A percentile compares a stretch with the other conserved stretches of the same genome.
Evolutionary conservation across 768 basidiomycete species (phyloP).

Genomic region (Leucogyrophana mollusca): DNA sequence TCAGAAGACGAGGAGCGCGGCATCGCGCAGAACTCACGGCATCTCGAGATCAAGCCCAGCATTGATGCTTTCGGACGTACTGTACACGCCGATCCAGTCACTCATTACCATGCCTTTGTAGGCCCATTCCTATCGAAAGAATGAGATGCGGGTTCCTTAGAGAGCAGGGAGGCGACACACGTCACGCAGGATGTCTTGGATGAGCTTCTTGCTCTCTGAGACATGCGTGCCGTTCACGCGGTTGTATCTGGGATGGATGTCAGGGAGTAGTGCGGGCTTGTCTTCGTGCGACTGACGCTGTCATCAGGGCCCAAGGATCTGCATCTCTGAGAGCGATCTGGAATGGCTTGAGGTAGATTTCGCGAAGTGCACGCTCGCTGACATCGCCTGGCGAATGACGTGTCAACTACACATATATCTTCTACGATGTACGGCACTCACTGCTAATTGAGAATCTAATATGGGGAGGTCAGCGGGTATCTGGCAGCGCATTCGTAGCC

Average conservation of each 20-base stretch:
- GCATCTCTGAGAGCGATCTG: slow-evolving; percentile 56
- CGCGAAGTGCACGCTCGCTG: slow-evolving; percentile 58
- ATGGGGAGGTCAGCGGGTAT: slow-evolving; percentile 8
- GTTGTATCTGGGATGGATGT: slow-evolving; percentile 47
- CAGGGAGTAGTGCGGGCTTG: slow-evolving; percentile 11
- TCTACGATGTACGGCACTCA: slow-evolving; percentile 20
- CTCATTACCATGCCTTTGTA: slow-evolving; percentile 61
- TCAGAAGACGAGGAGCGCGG: not conserved
- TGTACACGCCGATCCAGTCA: slow-evolving; percentile 55
- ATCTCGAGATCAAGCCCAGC: slow-evolving; percentile 67
- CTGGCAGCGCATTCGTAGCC: not conserved
- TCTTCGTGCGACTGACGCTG: slow-evolving; percentile 37
- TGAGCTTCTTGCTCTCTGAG: slow-evolving; percentile 50
- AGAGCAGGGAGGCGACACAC: slow-evolving; percentile 16
- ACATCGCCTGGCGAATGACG: slow-evolving; percentile 36
- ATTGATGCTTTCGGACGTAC: slow-evolving; percentile 49
- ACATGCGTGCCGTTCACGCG: slow-evolving; percentile 60
- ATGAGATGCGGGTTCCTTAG: too few species aligned
- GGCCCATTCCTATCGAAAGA: slow-evolving; percentile 52
- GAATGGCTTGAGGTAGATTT: slow-evolving; percentile 65
- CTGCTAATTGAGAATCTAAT: slow-evolving; percentile 45
- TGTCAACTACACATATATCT: too few species aligned
- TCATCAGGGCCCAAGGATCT: slow-evolving; percentile 61
- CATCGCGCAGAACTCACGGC: slow-evolving; percentile 38
- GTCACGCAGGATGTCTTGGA: slow-evolving; percentile 54